A percentile compares a stretch with the other conserved stretches of the same genome.
phyloP scores from a whole-genome alignment of 148 eudicot genomes.

The Rhododendron molle region DNA sequence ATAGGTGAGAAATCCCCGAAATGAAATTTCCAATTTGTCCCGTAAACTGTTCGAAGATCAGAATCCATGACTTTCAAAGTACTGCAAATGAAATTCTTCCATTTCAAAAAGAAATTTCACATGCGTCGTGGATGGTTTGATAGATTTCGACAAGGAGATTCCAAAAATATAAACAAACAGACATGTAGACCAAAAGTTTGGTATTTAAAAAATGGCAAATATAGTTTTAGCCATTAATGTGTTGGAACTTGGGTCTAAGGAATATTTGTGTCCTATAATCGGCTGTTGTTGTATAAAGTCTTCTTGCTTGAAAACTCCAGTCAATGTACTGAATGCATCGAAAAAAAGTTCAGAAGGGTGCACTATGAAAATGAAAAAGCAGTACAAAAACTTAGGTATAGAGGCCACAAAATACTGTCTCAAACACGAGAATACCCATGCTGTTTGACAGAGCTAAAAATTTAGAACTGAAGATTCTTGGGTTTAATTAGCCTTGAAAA shows the following conservation, averaged over 20 bases:
- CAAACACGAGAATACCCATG: not conserved
- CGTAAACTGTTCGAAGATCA: not conserved
- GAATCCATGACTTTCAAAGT: not conserved
- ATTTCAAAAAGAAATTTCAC: not conserved
- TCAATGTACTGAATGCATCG: not conserved
- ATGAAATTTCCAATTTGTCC: not conserved
- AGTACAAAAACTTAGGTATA: not conserved
- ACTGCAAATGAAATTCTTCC: not conserved
- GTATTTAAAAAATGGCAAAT: not conserved
- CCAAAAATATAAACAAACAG: not conserved
- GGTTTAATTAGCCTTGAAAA: not conserved
- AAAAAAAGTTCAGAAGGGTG: not conserved
- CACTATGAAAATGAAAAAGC: not conserved
- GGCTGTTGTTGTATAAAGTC: not conserved
- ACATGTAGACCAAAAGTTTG: not conserved
- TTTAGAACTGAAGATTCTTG: not conserved
- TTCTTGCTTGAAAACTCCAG: not conserved
- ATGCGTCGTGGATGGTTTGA: not conserved
- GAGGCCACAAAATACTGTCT: not conserved
- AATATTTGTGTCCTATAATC: not conserved
- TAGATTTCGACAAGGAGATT: not conserved
- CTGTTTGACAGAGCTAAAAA: not conserved
- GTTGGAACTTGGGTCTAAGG: not conserved
- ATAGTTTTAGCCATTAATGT: not conserved
- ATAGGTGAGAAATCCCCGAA: not conserved